Evolutionary conservation across 2,329 filamentous ascomycete genomes (phyloP).

Genomic region (Diaporthe sp.): DNA sequence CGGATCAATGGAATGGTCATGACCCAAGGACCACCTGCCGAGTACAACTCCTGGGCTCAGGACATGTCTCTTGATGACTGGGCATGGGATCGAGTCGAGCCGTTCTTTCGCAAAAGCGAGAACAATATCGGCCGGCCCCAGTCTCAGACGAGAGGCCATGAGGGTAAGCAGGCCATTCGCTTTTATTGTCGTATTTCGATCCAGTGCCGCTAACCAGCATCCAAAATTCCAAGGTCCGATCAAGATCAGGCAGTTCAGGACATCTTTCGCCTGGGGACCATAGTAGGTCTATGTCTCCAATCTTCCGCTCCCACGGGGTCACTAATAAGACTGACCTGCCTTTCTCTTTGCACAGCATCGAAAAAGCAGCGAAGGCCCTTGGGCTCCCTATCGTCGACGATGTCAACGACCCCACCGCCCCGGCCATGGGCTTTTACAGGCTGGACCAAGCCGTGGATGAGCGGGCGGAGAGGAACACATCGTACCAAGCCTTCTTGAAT

Average conservation of each 20-base stretch:
- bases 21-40: constrained; percentile 44
- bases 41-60: constrained; percentile 45
- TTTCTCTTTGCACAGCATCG: background rate
- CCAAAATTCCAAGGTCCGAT: background rate
- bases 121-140: constrained; percentile 33
- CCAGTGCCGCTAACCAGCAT: too few relatives aligned
- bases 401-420: background rate
- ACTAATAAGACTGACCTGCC: too few relatives aligned
- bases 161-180: constrained; percentile 32
- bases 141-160: constrained; percentile 40
- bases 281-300: background rate
- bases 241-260: background rate
- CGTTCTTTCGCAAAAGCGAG: constrained; percentile 46
- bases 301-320: too few relatives aligned
- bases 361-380: background rate
- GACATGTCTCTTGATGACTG: constrained; percentile 41
- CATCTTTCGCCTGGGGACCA: background rate
- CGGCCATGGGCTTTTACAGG: background rate
- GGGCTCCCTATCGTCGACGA: background rate
- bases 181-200: too few relatives aligned
- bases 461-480: background rate
- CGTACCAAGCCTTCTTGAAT: background rate
- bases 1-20: constrained; percentile 47
- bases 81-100: constrained; percentile 46
- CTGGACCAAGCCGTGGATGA: background rate